Evolutionary conservation across 371 early-diverging fungal species (phyloP).

Genomic region (Mucor piriformis): DNA sequence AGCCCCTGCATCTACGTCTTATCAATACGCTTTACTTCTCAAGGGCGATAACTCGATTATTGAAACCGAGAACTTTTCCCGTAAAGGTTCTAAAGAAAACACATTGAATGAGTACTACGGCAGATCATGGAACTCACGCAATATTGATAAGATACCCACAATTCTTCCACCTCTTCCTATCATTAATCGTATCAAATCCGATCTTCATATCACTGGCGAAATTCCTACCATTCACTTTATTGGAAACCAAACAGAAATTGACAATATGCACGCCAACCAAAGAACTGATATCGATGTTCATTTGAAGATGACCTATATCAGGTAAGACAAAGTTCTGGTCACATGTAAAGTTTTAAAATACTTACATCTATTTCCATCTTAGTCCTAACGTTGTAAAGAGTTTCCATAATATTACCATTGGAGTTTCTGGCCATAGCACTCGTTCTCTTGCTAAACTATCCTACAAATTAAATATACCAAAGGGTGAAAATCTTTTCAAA

Average conservation of each 20-base stretch:
- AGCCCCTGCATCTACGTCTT: slow-evolving; percentile 15
- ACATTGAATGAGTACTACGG: slow-evolving; percentile 24
- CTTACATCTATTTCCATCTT: background rate
- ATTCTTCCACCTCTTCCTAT: slow-evolving; percentile 10
- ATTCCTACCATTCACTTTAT: slow-evolving; percentile 30
- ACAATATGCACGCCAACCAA: slow-evolving; percentile 28
- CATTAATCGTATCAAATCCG: slow-evolving; percentile 22
- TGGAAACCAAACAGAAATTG: slow-evolving; percentile 20
- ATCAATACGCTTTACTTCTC: slow-evolving; percentile 16
- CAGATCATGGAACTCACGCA: slow-evolving; percentile 23
- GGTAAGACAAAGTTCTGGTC: slow-evolving; percentile 13
- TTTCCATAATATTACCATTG: slow-evolving; percentile 15
- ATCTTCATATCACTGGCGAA: slow-evolving; percentile 23
- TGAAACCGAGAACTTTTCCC: slow-evolving; percentile 20
- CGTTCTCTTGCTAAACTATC: slow-evolving; percentile 20
- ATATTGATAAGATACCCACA: slow-evolving; percentile 7
- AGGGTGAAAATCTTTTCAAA: slow-evolving; percentile 28
- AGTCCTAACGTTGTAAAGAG: slow-evolving; percentile 8
- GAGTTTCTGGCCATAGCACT: slow-evolving; percentile 31
- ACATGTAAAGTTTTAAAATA: background rate
- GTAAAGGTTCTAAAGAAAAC: background rate
- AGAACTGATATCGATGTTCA: slow-evolving; percentile 15
- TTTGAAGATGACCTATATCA: slow-evolving; percentile 34
- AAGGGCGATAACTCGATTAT: background rate
- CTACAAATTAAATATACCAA: slow-evolving; percentile 32